Evolutionary conservation across 345 rosid genomes (phyloP), one percentile per base, ranked within the genome.

Genomic region (Corchorus capsularis): DNA sequence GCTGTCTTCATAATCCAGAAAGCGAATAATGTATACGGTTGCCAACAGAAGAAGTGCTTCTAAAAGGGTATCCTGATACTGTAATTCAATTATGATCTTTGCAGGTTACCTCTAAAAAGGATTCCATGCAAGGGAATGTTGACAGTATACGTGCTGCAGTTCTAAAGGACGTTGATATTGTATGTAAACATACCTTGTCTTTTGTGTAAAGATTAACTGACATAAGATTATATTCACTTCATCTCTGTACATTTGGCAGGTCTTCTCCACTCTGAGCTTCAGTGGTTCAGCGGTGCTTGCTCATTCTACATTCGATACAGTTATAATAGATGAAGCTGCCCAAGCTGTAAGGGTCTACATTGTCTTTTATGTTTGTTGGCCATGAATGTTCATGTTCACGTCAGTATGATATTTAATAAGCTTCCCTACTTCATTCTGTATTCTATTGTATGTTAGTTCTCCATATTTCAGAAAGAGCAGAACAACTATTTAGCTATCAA

Each of bases 301-400:
- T 72, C 92, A 89, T 69, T 91, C 87, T 69, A 85, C 90, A 82
- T 96, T 93, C 65, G 99, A 96, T 92, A 92, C 93, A 37, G 99
- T 93, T 75, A 93, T 96, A 69, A 90, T 96, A 43, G 99, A 96
- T 79, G 99, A 96, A 87, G 99, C 99, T 77, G 99, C 99, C 76
- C 98, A 93, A 87, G 99, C 99, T 81, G 99, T 93, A 84, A 88
- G 96, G 76, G 75, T 69, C 67, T 71, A 9, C 17, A 27, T 64
- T 69, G 41, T 63, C 55, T 39, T 50, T 8, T 55, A 11, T 63
- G 37, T 57, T 77, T 39, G 39, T 75, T 64, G 52, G 4, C 20
- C 12, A 27, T 50, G 45, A 50, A 6, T 47, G 43, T 69, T 68
- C 27, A 19, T 22, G 13, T 69, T 45, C 50, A 5, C 46, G n/a